Percentiles rank a stretch among this genome's conserved stretches.
These are phyloP conservation scores for Primulina tabacum DNA, from an alignment of 257 asterid species.

Conservation along the genomic window DNA sequence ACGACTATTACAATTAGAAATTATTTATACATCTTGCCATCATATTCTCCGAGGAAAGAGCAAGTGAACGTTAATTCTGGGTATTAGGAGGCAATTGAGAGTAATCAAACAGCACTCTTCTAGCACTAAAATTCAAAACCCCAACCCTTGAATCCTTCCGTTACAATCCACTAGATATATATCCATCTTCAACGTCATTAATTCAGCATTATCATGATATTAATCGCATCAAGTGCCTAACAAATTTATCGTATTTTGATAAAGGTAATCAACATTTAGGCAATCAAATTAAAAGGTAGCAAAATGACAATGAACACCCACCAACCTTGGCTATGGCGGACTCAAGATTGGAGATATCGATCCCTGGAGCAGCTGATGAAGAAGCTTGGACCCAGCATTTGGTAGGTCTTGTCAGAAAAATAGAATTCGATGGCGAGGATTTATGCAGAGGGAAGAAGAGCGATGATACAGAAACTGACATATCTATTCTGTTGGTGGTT, in stretches of 20 bases:
- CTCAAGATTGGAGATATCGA: slow-evolving; percentile 51
- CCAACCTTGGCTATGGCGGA: slow-evolving; percentile 71
- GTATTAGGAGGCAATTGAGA: neutral
- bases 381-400: slow-evolving; percentile 39
- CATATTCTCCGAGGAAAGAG: neutral
- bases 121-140: neutral
- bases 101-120: neutral
- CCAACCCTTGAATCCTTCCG: no score
- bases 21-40: neutral
- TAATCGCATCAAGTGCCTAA: no score
- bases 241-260: no score
- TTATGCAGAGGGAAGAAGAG: slow-evolving; percentile 33
- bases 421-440: slow-evolving; percentile 20
- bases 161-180: no score
- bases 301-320: no score
- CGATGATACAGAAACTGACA: slow-evolving; percentile 49
- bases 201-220: no score
- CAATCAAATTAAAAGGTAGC: no score
- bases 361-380: slow-evolving; percentile 79
- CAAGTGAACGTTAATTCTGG: neutral
- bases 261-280: no score
- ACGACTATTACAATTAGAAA: neutral
- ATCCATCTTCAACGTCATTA: no score
- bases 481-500: slow-evolving; percentile 11
- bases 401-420: slow-evolving; percentile 19